Conservation (phyloP, 352 stramenopile species). For the Pythium utonaiense region DNA sequence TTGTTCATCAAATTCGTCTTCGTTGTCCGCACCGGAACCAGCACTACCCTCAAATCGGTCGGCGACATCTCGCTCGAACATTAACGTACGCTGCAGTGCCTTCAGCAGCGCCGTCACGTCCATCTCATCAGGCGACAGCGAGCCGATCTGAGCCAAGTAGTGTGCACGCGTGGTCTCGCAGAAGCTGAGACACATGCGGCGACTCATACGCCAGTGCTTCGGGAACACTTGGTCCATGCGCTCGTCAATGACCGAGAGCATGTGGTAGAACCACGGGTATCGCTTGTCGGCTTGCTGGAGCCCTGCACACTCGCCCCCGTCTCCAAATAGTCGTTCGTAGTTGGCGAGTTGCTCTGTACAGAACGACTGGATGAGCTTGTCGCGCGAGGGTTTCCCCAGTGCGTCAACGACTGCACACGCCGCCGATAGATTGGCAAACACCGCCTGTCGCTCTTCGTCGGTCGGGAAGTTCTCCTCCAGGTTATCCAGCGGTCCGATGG, state of each 20-base stretch:
- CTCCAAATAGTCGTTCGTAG: constrained; percentile 66
- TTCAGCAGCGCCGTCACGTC: constrained; percentile 72
- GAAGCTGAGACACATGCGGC: constrained; percentile 92
- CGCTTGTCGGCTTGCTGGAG: constrained; percentile 65
- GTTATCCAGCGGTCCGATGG: constrained; percentile 66
- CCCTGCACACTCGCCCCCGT: constrained; percentile 45
- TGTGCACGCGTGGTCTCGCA: constrained; percentile 82
- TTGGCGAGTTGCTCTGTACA: constrained; percentile 59
- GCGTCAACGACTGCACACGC: constrained; percentile 69
- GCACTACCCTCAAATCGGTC: constrained; percentile 60
- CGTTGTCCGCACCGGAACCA: constrained; percentile 32
- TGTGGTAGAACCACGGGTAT: constrained; percentile 81
- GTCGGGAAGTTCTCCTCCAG: constrained; percentile 73
- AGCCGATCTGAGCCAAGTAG: constrained; percentile 63
- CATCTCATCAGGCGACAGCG: constrained; percentile 65
- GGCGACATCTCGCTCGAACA: constrained; percentile 76
- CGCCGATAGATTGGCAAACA: constrained; percentile 65
- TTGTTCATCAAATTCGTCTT: constrained; percentile 70
- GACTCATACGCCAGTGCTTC: constrained; percentile 93
- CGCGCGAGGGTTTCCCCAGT: constrained; percentile 58
- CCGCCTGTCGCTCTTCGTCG: constrained; percentile 55
- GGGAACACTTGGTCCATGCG: constrained; percentile 95
- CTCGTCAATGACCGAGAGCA: constrained; percentile 58
- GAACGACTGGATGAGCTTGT: constrained; percentile 70
- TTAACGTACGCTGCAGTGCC: constrained; percentile 64